A percentile compares a stretch with the other conserved stretches of the same genome.
phyloP scores from a whole-genome alignment of 2,329 filamentous ascomycete genomes.

The Neonectria sp. region DNA sequence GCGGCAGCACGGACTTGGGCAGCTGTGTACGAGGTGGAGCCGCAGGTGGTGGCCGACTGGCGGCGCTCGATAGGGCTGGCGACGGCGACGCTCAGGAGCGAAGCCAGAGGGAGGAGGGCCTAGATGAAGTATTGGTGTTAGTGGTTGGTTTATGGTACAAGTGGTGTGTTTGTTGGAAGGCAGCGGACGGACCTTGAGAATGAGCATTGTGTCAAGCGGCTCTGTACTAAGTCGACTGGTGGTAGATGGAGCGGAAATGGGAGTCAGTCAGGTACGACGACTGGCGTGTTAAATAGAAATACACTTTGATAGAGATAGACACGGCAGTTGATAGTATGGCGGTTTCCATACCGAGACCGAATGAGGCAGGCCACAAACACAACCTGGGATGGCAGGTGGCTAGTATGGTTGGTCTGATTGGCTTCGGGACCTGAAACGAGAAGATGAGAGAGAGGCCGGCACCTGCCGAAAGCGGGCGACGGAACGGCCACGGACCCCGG shows the following conservation, averaged over 20 bases:
- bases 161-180: not conserved
- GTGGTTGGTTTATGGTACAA: no score
- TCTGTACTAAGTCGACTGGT: not conserved
- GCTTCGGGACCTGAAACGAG: conserved; percentile 8
- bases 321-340: conserved; percentile 1
- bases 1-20: conserved; percentile 49
- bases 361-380: conserved; percentile 18
- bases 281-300: not conserved
- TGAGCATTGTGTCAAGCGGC: conserved; percentile 37
- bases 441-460: conserved; percentile 11
- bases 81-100: conserved; percentile 47
- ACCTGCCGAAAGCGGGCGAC: conserved; percentile 41
- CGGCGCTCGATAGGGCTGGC: conserved; percentile 46
- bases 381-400: conserved; percentile 38
- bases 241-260: not conserved
- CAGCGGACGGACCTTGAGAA: conserved; percentile 34
- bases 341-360: conserved; percentile 26
- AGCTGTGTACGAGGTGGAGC: conserved; percentile 48
- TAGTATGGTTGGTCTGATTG: conserved; percentile 26
- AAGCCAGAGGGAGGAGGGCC: conserved; percentile 46
- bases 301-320: not conserved
- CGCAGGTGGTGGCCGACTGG: conserved; percentile 49
- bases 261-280: not conserved
- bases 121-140: not conserved
- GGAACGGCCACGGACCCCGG: conserved; percentile 26